Evolutionary conservation across 2,329 filamentous ascomycete species (phyloP).

Genomic region (Penicillium capsulatum): DNA sequence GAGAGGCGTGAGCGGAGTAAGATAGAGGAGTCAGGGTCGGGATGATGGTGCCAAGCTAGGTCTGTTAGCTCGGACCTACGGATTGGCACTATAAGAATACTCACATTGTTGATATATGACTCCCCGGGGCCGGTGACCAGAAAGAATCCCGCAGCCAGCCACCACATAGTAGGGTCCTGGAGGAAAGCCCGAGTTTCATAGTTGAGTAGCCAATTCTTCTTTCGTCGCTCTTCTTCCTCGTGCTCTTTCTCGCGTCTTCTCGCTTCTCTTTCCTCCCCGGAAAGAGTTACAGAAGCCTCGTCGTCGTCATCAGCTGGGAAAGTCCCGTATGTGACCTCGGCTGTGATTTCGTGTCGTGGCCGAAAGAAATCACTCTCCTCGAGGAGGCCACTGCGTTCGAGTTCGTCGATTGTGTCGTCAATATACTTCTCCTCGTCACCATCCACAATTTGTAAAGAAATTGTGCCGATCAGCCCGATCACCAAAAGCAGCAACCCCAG

Average conservation of each 20-base stretch:
- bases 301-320: conserved; percentile 37
- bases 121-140: conserved; percentile 93
- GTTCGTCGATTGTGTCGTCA: conserved; percentile 80
- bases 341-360: conserved; percentile 45
- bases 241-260: conserved; percentile 41
- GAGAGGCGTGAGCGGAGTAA: conserved; percentile 45
- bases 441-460: conserved; percentile 73
- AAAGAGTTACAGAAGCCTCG: conserved; percentile 36
- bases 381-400: conserved; percentile 83
- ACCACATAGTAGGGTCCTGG: conserved; percentile 91
- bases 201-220: conserved; percentile 88
- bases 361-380: conserved; percentile 66
- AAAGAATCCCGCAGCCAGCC: conserved; percentile 83
- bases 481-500: conserved; percentile 66
- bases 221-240: conserved; percentile 57
- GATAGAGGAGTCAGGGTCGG: conserved; percentile 70
- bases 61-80: background rate
- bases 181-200: conserved; percentile 84
- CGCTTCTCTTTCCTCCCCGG: conserved; percentile 42
- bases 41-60: conserved; percentile 76
- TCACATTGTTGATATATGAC: conserved; percentile 87
- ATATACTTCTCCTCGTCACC: conserved; percentile 75
- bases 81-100: conserved; percentile 7
- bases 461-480: conserved; percentile 68
- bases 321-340: conserved; percentile 40